Percentiles rank a stretch among this genome's conserved stretches.
These are phyloP conservation scores for Solanum ossicruentum DNA, from an alignment of 257 asterid species.

Conservation along the genomic window DNA sequence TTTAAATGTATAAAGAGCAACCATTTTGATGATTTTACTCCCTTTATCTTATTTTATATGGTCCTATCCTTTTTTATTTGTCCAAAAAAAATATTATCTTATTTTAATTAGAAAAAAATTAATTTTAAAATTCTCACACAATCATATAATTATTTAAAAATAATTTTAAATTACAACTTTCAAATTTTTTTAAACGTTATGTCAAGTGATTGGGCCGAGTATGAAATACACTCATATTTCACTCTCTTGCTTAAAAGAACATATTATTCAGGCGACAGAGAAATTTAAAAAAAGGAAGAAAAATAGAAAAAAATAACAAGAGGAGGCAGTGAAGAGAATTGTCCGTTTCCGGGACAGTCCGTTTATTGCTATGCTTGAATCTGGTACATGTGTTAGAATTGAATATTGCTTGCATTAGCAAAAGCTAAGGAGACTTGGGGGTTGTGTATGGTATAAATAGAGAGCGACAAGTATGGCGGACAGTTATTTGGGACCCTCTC, in stretches of 20 bases:
- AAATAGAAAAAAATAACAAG: neutral
- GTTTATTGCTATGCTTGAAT: neutral
- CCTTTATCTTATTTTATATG: too few relatives aligned
- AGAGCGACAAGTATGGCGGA: constrained; percentile 45
- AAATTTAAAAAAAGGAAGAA: neutral
- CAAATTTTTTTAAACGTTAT: too few relatives aligned
- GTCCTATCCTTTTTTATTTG: too few relatives aligned
- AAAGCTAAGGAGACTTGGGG: neutral
- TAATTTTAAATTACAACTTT: too few relatives aligned
- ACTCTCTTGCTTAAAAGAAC: neutral
- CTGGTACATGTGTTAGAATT: neutral
- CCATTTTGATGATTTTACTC: neutral
- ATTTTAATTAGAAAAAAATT: too few relatives aligned
- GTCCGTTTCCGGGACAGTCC: neutral
- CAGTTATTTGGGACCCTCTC: constrained; percentile 55
- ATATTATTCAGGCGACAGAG: too few relatives aligned
- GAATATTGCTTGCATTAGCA: neutral
- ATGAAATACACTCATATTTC: neutral
- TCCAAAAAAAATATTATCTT: too few relatives aligned
- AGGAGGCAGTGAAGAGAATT: neutral
- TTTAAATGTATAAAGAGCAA: neutral
- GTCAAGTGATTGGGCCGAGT: too few relatives aligned
- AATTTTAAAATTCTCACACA: too few relatives aligned
- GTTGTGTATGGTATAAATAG: neutral
- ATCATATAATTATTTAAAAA: too few relatives aligned